These are phyloP conservation scores for Lachnellula willkommii DNA, from an alignment of 2,329 filamentous ascomycete species.

Conservation along the genomic window DNA sequence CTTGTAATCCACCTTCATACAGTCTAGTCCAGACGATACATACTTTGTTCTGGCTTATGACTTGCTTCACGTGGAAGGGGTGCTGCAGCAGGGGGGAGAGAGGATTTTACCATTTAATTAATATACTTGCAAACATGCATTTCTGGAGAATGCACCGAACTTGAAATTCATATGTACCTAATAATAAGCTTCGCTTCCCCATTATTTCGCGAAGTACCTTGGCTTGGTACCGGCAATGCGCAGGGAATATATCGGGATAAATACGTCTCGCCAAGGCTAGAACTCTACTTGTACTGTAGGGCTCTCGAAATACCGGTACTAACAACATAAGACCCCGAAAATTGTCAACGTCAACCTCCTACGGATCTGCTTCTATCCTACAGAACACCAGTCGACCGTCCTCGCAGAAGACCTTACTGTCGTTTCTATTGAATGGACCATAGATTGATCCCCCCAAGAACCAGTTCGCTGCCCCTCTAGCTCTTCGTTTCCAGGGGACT, in stretches of 20 bases:
- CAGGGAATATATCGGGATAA: neutral
- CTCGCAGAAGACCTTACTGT: neutral
- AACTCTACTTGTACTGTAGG: neutral
- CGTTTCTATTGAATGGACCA: constrained; percentile 23
- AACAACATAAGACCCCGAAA: neutral
- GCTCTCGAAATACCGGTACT: neutral
- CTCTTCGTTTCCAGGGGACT: constrained; percentile 3
- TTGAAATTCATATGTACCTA: neutral
- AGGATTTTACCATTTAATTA: too few species aligned
- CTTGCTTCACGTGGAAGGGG: neutral
- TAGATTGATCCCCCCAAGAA: constrained; percentile 21
- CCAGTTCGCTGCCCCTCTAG: neutral
- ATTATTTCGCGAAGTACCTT: neutral
- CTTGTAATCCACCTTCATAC: too few species aligned
- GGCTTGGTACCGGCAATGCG: neutral
- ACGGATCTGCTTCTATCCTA: neutral
- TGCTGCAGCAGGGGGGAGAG: too few species aligned
- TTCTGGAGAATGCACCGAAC: too few species aligned
- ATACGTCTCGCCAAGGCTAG: neutral
- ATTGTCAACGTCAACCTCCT: neutral
- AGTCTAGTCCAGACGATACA: too few species aligned
- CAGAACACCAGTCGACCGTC: neutral
- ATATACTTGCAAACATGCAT: too few species aligned
- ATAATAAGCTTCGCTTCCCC: neutral
- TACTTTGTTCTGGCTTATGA: neutral